Evolutionary conservation across 202 grass and related monocot species (phyloP).

Genomic region (Zizania palustris): DNA sequence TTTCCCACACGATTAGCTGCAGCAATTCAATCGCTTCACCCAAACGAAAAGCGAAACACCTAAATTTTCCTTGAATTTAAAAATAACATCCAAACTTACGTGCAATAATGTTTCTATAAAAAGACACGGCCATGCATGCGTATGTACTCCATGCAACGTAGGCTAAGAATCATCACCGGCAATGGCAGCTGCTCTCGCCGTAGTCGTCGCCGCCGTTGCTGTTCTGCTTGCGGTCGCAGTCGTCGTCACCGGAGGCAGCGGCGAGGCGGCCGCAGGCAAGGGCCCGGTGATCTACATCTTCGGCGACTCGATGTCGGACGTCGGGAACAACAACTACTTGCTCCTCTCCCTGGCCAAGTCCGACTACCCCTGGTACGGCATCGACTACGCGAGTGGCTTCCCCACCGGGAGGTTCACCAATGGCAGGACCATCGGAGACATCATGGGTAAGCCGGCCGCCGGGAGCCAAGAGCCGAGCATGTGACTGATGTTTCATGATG

Average conservation of each 20-base stretch:
- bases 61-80: not conserved
- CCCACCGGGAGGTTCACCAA: conserved; percentile 92
- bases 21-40: conserved; percentile 51
- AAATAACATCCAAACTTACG: conserved; percentile 61
- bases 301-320: conserved; percentile 88
- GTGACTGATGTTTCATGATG: not conserved
- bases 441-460: conserved; percentile 58
- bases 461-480: not conserved
- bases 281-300: conserved; percentile 75
- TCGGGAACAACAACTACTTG: conserved; percentile 93
- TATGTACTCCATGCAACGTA: conserved; percentile 12
- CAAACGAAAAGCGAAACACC: conserved; percentile 22
- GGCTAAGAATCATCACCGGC: conserved; percentile 34
- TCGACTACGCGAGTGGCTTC: conserved; percentile 60
- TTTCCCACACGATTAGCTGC: conserved; percentile 43
- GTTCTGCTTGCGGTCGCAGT: conserved; percentile 27
- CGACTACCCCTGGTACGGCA: conserved; percentile 85
- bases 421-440: conserved; percentile 86
- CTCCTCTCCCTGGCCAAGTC: conserved; percentile 75
- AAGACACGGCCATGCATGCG: conserved; percentile 2
- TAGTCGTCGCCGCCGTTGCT: conserved; percentile 15
- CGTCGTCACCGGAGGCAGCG: not conserved
- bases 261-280: not conserved
- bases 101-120: conserved; percentile 66
- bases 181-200: conserved; percentile 55